phyloP scores from a whole-genome alignment of 257 asterid species.

The Nicotiana otophora region DNA sequence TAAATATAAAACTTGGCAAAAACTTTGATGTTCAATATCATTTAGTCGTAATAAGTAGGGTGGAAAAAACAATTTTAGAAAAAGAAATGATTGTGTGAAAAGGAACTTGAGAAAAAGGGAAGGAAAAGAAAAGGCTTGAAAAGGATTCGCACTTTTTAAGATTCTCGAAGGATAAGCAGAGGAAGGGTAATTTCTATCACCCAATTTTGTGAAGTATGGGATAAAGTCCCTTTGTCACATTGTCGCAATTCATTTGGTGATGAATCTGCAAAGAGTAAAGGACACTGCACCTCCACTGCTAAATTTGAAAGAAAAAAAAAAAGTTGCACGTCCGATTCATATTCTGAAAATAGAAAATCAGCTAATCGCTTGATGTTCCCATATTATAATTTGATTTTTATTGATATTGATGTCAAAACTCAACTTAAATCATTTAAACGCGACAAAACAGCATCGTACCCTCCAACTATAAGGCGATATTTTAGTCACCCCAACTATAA shows the following conservation, averaged over 20 bases:
- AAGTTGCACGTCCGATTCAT: not conserved
- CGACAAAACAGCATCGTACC: too few relatives aligned
- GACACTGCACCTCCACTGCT: not conserved
- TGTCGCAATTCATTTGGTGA: not conserved
- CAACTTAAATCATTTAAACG: not conserved
- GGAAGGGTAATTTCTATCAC: not conserved
- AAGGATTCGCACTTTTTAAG: slow-evolving; percentile 2
- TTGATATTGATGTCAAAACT: not conserved
- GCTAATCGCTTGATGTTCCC: not conserved
- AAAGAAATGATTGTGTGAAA: not conserved
- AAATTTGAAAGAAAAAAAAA: not conserved
- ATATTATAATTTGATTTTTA: not conserved
- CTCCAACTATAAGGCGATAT: too few relatives aligned
- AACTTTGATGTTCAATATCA: not conserved
- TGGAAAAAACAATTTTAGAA: not conserved
- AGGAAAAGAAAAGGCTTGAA: not conserved
- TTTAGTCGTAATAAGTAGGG: not conserved
- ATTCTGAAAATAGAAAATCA: not conserved
- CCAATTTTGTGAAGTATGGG: not conserved
- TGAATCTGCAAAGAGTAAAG: not conserved
- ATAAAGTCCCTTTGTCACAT: not conserved
- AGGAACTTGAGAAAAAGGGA: not conserved
- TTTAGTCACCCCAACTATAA: too few relatives aligned
- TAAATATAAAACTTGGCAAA: not conserved
- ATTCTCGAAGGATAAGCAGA: not conserved